Conservation (phyloP, 116 monocot species). For the Zostera marina region DNA sequence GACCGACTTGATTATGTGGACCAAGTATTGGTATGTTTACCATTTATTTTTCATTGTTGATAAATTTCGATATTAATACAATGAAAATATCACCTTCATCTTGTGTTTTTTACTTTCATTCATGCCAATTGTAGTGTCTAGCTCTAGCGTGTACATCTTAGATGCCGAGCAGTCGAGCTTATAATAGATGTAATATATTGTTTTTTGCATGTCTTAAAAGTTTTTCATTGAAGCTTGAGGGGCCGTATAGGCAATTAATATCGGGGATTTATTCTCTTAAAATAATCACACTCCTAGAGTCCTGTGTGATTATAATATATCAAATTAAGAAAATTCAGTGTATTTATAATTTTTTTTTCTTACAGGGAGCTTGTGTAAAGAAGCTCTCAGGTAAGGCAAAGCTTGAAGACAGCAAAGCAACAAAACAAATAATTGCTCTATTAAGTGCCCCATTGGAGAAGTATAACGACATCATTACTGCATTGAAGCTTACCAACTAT, state of each 20-base stretch:
- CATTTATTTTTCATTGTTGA: not conserved
- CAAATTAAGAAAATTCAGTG: not conserved
- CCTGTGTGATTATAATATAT: not conserved
- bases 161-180: no score
- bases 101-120: not conserved
- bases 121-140: not conserved
- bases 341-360: not conserved
- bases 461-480: conserved; percentile 89
- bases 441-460: conserved; percentile 94
- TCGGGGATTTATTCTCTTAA: not conserved
- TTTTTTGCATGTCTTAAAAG: no score
- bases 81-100: not conserved
- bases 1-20: conserved; percentile 97
- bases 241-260: no score
- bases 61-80: not conserved
- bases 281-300: not conserved
- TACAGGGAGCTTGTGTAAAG: conserved; percentile 81
- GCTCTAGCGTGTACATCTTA: no score
- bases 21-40: conserved; percentile 71
- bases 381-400: conserved; percentile 85
- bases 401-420: conserved; percentile 76
- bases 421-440: conserved; percentile 96
- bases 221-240: no score
- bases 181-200: no score
- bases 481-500: conserved; percentile 89